These are phyloP conservation scores for Oryza nivara DNA, from an alignment of 176 grass and related monocot species.

Conservation along the genomic window DNA sequence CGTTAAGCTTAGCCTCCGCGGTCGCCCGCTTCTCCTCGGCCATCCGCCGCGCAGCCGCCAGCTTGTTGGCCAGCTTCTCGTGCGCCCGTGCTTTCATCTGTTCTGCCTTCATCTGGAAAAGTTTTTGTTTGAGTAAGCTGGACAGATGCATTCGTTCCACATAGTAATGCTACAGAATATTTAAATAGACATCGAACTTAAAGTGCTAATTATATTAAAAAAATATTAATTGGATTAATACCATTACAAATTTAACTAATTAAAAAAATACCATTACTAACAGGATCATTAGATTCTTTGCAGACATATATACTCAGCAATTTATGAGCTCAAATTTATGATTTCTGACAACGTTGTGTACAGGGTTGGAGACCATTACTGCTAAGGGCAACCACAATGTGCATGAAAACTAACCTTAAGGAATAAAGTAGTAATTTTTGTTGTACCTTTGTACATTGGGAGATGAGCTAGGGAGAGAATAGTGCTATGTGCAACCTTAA, in stretches of 20 bases:
- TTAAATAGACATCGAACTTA: neutral
- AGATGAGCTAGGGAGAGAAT: no score
- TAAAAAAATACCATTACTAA: neutral
- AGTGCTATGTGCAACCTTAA: no score
- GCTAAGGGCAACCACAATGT: no score
- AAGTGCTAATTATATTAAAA: neutral
- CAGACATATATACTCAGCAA: no score
- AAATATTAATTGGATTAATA: no score
- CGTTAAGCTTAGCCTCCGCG: conserved; percentile 73
- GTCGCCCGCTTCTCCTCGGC: conserved; percentile 76
- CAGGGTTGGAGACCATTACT: neutral
- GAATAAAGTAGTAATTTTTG: no score
- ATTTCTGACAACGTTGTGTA: neutral
- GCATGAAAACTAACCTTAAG: no score
- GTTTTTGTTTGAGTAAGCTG: neutral
- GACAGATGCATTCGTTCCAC: neutral
- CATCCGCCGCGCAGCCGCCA: conserved; percentile 54
- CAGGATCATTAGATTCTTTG: no score
- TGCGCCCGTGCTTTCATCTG: conserved; percentile 80
- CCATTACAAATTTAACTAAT: no score
- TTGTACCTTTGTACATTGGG: no score
- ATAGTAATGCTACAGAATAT: neutral
- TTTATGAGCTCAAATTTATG: neutral
- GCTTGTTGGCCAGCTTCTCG: conserved; percentile 69
- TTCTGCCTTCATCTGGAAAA: conserved; percentile 71